These are phyloP conservation scores for Sporothrix pallida DNA, from an alignment of 2,329 filamentous ascomycete species.

Conservation along the genomic window DNA sequence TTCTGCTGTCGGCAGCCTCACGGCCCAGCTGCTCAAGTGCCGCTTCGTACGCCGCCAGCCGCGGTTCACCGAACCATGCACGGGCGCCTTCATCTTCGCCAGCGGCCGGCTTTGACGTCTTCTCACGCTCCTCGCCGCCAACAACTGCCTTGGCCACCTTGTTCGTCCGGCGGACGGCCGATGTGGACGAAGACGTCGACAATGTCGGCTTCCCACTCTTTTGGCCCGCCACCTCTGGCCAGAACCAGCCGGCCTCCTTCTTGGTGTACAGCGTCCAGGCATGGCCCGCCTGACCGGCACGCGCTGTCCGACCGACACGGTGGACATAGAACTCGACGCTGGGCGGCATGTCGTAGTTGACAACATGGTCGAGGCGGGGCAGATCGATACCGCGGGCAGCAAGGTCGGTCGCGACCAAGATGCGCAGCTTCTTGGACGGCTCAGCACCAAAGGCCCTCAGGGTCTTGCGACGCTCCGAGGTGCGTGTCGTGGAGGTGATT, in stretches of 20 bases:
- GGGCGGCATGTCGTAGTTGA: slow-evolving; percentile 91
- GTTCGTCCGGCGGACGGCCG: slow-evolving; percentile 48
- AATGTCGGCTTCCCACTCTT: slow-evolving; percentile 23
- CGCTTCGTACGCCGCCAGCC: slow-evolving; percentile 55
- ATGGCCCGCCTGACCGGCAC: slow-evolving; percentile 74
- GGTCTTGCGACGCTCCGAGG: slow-evolving; percentile 69
- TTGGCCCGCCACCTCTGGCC: slow-evolving; percentile 74
- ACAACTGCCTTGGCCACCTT: slow-evolving; percentile 58
- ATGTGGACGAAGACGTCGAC: slow-evolving; percentile 39
- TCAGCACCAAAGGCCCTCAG: slow-evolving; percentile 68
- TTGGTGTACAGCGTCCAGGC: slow-evolving; percentile 89
- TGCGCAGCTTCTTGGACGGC: slow-evolving; percentile 57
- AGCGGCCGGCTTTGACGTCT: slow-evolving; percentile 32
- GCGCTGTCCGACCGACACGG: slow-evolving; percentile 86
- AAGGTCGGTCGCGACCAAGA: slow-evolving; percentile 91
- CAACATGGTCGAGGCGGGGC: slow-evolving; percentile 76
- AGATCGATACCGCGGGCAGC: slow-evolving; percentile 90
- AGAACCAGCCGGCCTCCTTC: slow-evolving; percentile 89
- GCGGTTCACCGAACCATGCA: slow-evolving; percentile 52
- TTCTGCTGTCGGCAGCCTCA: slow-evolving; percentile 57
- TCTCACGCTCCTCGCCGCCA: not conserved
- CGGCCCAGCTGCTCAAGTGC: slow-evolving; percentile 67
- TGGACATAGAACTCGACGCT: slow-evolving; percentile 86
- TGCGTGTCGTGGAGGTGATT: slow-evolving; percentile 79
- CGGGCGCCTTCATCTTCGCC: slow-evolving; percentile 46